Evolutionary conservation across 257 asterid genomes (phyloP).

Genomic region (Penstemon barbatus): DNA sequence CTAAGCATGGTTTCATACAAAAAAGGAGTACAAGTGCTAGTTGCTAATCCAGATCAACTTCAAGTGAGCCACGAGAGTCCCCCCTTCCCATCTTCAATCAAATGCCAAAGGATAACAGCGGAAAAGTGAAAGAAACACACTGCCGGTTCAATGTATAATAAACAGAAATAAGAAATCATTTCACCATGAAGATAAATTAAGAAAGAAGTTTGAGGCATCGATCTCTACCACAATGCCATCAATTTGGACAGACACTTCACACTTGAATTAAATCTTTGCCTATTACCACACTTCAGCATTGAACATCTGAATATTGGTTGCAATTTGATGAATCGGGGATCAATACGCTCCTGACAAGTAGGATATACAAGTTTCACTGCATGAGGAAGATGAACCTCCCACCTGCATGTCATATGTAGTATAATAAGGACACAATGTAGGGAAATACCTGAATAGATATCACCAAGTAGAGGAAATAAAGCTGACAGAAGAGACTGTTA

Average conservation of each 20-base stretch:
- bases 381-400: conserved; percentile 95
- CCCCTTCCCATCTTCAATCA: not conserved
- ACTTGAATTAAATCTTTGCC: conserved; percentile 39
- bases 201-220: conserved; percentile 9
- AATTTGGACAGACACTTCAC: conserved; percentile 2
- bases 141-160: not conserved
- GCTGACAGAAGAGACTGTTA: conserved; percentile 25
- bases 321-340: conserved; percentile 93
- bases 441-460: conserved; percentile 22
- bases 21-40: not conserved
- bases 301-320: conserved; percentile 90
- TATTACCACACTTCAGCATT: conserved; percentile 58
- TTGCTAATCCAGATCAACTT: conserved; percentile 11
- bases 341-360: conserved; percentile 53
- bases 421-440: conserved; percentile 26
- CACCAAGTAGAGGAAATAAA: conserved; percentile 5
- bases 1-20: not conserved
- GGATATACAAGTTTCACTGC: conserved; percentile 60
- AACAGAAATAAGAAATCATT: not conserved
- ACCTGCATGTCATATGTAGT: conserved; percentile 51
- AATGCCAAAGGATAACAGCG: not conserved
- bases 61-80: conserved; percentile 5
- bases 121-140: not conserved
- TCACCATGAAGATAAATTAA: conserved; percentile 1
- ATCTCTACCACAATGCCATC: not conserved